A percentile compares a stretch with the other conserved stretches of the same genome.
phyloP scores from a whole-genome alignment of 2,329 filamentous ascomycete genomes.

The Arthroderma sp. region DNA sequence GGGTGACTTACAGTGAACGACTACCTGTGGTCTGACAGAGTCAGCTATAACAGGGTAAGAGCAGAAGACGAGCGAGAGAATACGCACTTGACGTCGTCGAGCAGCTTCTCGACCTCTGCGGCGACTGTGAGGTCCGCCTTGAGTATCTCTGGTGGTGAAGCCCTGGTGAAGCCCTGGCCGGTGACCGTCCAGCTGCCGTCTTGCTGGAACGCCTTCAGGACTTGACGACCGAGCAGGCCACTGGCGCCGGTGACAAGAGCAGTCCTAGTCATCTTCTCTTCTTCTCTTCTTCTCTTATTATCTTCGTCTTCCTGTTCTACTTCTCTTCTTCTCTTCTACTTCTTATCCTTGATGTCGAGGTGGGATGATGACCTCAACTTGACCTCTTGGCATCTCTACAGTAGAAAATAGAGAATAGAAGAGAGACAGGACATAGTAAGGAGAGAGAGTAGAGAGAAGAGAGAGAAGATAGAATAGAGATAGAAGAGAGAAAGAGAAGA shows the following conservation, averaged over 20 bases:
- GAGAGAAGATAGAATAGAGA: too few relatives aligned
- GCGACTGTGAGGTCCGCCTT: slow-evolving; percentile 42
- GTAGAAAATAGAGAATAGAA: background rate
- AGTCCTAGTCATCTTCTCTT: slow-evolving; percentile 33
- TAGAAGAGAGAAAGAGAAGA: too few relatives aligned
- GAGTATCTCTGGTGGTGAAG: slow-evolving; percentile 54
- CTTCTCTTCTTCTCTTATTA: background rate
- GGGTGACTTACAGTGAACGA: slow-evolving; percentile 60
- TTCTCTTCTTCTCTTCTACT: background rate
- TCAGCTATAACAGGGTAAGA: background rate
- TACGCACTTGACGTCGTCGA: slow-evolving; percentile 42
- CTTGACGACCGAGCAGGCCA: slow-evolving; percentile 69
- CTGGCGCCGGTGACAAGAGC: slow-evolving; percentile 75
- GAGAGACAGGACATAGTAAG: too few relatives aligned
- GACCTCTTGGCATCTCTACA: background rate
- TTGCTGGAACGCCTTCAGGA: slow-evolving; percentile 53
- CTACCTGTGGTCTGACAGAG: slow-evolving; percentile 52
- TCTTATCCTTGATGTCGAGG: too few relatives aligned
- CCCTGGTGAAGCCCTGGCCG: slow-evolving; percentile 60
- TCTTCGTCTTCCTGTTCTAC: background rate
- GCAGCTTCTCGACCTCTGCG: slow-evolving; percentile 34
- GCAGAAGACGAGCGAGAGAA: background rate
- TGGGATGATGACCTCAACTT: background rate
- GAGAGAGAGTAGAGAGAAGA: too few relatives aligned
- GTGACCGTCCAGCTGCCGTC: slow-evolving; percentile 56